A percentile compares a stretch with the other conserved stretches of the same genome.
Evolutionary conservation across 2,329 filamentous ascomycete genomes (phyloP).

Genomic region (Aspergillus intermedius): DNA sequence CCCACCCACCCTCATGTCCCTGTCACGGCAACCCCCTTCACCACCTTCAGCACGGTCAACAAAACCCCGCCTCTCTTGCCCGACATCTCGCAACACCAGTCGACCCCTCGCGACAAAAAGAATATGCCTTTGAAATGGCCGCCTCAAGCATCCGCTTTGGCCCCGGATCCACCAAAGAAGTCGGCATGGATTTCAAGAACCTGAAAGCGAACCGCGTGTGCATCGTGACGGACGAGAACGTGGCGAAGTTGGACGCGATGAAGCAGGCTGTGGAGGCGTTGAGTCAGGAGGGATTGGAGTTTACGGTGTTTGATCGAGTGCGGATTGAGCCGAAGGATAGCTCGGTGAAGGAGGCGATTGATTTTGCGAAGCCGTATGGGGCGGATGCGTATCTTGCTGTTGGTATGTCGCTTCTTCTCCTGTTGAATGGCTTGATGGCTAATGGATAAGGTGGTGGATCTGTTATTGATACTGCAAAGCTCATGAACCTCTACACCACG

Average conservation of each 20-base stretch:
- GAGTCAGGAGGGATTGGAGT: slow-evolving; percentile 69
- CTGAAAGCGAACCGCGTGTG: slow-evolving; percentile 80
- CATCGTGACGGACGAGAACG: slow-evolving; percentile 82
- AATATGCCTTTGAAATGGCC: slow-evolving; percentile 99
- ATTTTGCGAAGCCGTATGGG: slow-evolving; percentile 69
- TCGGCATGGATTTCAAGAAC: slow-evolving; percentile 96
- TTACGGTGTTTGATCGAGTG: slow-evolving; percentile 72
- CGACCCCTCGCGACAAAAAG: slow-evolving; percentile 67
- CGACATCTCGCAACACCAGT: slow-evolving; percentile 68
- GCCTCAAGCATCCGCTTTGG: slow-evolving; percentile 92
- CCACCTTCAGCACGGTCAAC: slow-evolving; percentile 75
- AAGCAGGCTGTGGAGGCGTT: slow-evolving; percentile 78
- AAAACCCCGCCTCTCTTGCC: slow-evolving; percentile 44
- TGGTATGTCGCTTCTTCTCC: slow-evolving; percentile 39
- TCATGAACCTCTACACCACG: slow-evolving; percentile 93
- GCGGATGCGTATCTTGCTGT: slow-evolving; percentile 92
- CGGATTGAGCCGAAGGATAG: slow-evolving; percentile 91
- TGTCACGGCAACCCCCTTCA: slow-evolving; percentile 86
- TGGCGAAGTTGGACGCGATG: slow-evolving; percentile 80
- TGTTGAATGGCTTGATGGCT: slow-evolving; percentile 3
- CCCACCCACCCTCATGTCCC: slow-evolving; percentile 79
- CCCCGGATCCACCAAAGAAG: slow-evolving; percentile 85
- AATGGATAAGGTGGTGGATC: slow-evolving; percentile 59
- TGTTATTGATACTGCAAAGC: slow-evolving; percentile 95
- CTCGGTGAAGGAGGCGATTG: slow-evolving; percentile 86